Conservation (phyloP, 2,329 filamentous ascomycete genomes). For the Hypoxylon sp. region DNA sequence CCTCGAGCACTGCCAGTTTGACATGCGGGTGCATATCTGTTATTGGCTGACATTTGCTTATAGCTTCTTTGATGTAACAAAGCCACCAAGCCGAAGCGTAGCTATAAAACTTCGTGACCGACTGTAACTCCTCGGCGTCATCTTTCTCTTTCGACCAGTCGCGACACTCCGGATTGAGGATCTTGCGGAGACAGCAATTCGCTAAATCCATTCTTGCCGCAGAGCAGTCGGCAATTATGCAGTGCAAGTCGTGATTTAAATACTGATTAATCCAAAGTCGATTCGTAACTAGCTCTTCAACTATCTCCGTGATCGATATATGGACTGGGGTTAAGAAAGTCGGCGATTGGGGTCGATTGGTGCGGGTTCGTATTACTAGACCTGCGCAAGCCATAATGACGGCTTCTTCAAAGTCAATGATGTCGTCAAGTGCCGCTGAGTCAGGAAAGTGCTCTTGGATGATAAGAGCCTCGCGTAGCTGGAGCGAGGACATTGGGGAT, state of each 20-base stretch:
- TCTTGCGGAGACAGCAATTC: not conserved
- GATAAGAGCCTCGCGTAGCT: constrained; percentile 6
- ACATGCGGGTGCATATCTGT: not conserved
- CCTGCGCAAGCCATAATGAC: constrained; percentile 14
- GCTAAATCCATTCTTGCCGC: not conserved
- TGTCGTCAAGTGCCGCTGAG: not conserved
- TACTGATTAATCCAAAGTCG: not conserved
- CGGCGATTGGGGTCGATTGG: not conserved
- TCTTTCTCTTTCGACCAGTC: not conserved
- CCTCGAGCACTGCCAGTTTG: not conserved
- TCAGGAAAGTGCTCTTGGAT: not conserved
- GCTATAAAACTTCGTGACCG: not conserved
- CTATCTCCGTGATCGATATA: constrained; percentile 3
- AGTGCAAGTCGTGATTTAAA: not conserved
- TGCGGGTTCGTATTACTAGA: constrained; percentile 4
- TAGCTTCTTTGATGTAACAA: not conserved
- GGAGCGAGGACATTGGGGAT: constrained; percentile 3
- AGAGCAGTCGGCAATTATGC: constrained; percentile 1
- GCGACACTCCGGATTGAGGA: not conserved
- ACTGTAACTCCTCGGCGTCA: not conserved
- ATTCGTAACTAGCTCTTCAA: not conserved
- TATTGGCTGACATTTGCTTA: not conserved
- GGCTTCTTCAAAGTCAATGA: constrained; percentile 13
- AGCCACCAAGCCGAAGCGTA: not conserved
- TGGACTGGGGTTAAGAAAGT: constrained; percentile 1